Evolutionary conservation across 768 basidiomycete genomes (phyloP).

Genomic region (Mrakia blollopis): DNA sequence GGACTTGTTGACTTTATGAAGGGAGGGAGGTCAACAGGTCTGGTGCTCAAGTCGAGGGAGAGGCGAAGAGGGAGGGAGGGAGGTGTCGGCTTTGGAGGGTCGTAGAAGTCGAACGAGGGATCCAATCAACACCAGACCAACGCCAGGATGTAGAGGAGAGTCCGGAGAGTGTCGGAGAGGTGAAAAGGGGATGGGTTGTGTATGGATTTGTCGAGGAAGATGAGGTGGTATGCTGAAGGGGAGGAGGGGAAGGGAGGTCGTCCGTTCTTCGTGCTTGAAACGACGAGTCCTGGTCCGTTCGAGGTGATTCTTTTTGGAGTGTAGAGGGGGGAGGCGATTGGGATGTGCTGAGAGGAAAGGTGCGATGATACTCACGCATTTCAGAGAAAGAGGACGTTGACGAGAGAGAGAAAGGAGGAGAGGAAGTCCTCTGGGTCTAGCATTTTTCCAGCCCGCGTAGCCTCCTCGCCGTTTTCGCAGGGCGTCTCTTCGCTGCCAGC

Average conservation of each 20-base stretch:
- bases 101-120: not conserved
- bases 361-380: too few species aligned
- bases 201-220: not conserved
- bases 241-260: constrained; percentile 3
- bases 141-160: not conserved
- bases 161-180: not conserved
- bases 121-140: not conserved
- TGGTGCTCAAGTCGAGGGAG: not conserved
- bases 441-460: too few species aligned
- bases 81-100: not conserved
- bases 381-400: too few species aligned
- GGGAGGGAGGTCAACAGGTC: not conserved
- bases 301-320: not conserved
- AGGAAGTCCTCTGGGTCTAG: too few species aligned
- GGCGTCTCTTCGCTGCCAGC: too few species aligned
- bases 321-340: too few species aligned
- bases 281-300: not conserved
- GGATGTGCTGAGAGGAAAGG: too few species aligned
- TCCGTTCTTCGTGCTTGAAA: too few species aligned
- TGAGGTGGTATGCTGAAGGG: not conserved
- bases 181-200: not conserved
- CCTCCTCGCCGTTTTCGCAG: not conserved
- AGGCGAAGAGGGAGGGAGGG: not conserved
- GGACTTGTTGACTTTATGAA: not conserved
- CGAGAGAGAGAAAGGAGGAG: too few species aligned